Evolutionary conservation across 1,284 basidiomycete species (phyloP).

Genomic region (Inonotus hispidus): DNA sequence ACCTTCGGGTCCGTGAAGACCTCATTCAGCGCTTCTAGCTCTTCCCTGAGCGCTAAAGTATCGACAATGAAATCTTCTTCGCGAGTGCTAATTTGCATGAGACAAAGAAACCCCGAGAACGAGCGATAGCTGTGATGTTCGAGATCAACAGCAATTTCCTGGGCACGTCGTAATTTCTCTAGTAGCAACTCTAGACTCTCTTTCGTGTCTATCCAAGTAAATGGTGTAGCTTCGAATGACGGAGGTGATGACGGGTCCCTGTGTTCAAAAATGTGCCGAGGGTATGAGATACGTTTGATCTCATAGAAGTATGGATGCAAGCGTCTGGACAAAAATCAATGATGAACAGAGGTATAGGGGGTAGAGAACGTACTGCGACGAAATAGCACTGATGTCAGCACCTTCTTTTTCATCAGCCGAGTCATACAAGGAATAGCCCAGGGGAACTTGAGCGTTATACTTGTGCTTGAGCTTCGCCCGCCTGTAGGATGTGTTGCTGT

Average conservation of each 20-base stretch:
- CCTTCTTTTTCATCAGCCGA: slow-evolving; percentile 28
- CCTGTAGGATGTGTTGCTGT: slow-evolving; percentile 51
- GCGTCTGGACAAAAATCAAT: slow-evolving; percentile 7
- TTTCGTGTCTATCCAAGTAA: slow-evolving; percentile 68
- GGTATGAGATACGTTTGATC: slow-evolving; percentile 67
- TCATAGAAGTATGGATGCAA: slow-evolving; percentile 83
- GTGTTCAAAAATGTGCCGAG: slow-evolving; percentile 59
- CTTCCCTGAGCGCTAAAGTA: slow-evolving; percentile 70
- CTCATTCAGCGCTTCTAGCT: slow-evolving; percentile 66
- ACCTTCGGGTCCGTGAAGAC: slow-evolving; percentile 82
- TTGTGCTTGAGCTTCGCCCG: slow-evolving; percentile 62
- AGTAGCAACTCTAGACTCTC: slow-evolving; percentile 59
- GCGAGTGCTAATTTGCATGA: slow-evolving; percentile 91
- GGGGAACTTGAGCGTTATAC: slow-evolving; percentile 73
- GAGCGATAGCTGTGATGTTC: slow-evolving; percentile 89
- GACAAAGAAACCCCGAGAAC: slow-evolving; percentile 84
- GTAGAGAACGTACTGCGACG: slow-evolving; percentile 1
- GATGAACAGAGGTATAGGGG: slow-evolving; percentile 24
- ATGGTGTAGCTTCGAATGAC: slow-evolving; percentile 65
- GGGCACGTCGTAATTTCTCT: slow-evolving; percentile 54
- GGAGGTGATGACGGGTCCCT: slow-evolving; percentile 43
- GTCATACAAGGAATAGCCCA: slow-evolving; percentile 53
- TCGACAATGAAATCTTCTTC: slow-evolving; percentile 88
- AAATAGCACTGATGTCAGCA: slow-evolving; percentile 21
- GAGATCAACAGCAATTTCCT: slow-evolving; percentile 89